Evolutionary conservation across 108 stramenopile species (phyloP).

Genomic region (Thalassiosira profunda): DNA sequence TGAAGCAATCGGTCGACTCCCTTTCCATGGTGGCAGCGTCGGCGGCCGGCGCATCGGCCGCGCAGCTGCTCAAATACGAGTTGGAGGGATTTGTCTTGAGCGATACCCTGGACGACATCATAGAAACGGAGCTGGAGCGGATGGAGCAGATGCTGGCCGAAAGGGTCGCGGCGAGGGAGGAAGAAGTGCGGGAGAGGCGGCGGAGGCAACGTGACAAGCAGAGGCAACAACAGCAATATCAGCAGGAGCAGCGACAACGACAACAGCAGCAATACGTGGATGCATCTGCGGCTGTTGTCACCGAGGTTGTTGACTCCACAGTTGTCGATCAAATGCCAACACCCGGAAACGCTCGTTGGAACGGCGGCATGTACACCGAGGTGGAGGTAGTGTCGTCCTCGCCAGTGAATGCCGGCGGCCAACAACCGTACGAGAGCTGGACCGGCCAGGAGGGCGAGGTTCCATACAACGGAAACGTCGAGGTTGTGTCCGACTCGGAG

Average conservation of each 20-base stretch:
- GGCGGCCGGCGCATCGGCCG: constrained; percentile 38
- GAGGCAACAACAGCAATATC: not conserved
- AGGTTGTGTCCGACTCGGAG: constrained; percentile 72
- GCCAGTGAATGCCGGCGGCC: constrained; percentile 6
- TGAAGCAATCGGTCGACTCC: constrained; percentile 43
- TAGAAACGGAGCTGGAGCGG: constrained; percentile 35
- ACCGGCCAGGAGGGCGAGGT: too few species aligned
- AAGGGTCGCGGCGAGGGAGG: constrained; percentile 35
- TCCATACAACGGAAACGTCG: too few species aligned
- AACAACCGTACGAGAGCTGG: constrained; percentile 3
- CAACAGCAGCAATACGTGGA: not conserved
- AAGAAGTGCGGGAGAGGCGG: constrained; percentile 16
- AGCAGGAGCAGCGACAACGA: constrained; percentile 7
- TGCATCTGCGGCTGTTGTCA: not conserved
- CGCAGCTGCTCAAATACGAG: constrained; percentile 30
- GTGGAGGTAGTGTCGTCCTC: constrained; percentile 35
- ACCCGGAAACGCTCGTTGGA: not conserved
- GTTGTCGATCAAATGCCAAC: constrained; percentile 1
- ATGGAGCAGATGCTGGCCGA: constrained; percentile 42
- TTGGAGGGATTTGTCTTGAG: constrained; percentile 52
- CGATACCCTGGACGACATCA: constrained; percentile 48
- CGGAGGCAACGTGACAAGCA: not conserved
- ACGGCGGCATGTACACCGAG: constrained; percentile 15
- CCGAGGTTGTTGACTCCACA: constrained; percentile 9
- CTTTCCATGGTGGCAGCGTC: constrained; percentile 24